Percentiles rank a stretch among this genome's conserved stretches.
Evolutionary conservation across 805 yeast genomes (phyloP).

Genomic region (Starmerella powellii): DNA sequence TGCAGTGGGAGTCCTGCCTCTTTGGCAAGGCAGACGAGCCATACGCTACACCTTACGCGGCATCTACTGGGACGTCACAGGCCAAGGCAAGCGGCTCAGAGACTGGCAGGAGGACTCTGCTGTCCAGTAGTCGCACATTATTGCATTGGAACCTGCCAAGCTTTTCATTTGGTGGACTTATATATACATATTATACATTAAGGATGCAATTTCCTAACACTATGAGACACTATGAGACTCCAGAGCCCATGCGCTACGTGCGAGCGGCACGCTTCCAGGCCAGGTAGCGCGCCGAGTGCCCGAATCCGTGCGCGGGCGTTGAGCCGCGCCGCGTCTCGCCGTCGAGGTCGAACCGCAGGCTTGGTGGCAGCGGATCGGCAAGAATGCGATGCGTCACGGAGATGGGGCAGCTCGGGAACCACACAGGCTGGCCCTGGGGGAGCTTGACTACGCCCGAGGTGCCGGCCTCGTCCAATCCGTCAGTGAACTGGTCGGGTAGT

Average conservation of each 20-base stretch:
- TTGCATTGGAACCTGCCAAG: too few species aligned
- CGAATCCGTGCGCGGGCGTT: conserved; percentile 33
- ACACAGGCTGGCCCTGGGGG: conserved; percentile 22
- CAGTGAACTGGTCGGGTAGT: conserved; percentile 22
- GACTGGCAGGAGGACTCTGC: conserved; percentile 67
- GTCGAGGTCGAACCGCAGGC: conserved; percentile 19
- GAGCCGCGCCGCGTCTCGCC: conserved; percentile 26
- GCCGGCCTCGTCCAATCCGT: conserved; percentile 15
- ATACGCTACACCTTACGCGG: conserved; percentile 56
- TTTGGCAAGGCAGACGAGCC: conserved; percentile 59
- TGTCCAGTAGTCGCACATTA: conserved; percentile 33
- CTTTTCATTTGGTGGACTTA: too few species aligned
- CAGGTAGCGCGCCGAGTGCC: conserved; percentile 65
- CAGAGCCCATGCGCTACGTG: conserved; percentile 22
- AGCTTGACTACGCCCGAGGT: conserved; percentile 18
- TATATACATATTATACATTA: too few species aligned
- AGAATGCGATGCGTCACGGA: conserved; percentile 22
- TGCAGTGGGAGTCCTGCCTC: conserved; percentile 54
- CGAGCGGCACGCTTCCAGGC: conserved; percentile 41
- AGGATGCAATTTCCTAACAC: background rate
- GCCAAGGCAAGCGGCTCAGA: conserved; percentile 56
- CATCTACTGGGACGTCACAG: conserved; percentile 70
- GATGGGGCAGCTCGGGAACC: conserved; percentile 25
- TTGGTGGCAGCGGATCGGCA: conserved; percentile 21
- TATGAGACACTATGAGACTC: background rate